These are phyloP conservation scores for Hanseniaspora osmophila DNA, from an alignment of 805 yeast species.

Conservation along the genomic window DNA sequence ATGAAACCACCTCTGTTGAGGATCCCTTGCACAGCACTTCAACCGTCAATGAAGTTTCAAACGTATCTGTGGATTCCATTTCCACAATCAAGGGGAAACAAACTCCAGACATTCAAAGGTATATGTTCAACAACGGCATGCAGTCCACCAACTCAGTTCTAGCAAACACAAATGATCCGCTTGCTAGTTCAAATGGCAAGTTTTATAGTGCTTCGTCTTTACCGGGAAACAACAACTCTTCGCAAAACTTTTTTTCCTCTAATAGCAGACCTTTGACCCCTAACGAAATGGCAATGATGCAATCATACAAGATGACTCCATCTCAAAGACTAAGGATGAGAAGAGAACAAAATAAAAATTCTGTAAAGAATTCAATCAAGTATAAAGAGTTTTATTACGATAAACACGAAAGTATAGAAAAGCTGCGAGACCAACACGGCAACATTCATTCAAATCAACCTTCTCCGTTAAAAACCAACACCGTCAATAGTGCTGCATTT, in stretches of 20 bases:
- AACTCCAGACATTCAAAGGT: background rate
- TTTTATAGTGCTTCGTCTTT: no score
- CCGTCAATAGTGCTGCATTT: background rate
- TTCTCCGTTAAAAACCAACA: background rate
- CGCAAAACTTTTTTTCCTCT: no score
- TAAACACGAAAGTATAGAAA: conserved; percentile 16
- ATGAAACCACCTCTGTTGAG: no score
- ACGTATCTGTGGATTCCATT: background rate
- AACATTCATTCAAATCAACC: background rate
- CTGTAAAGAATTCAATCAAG: conserved; percentile 20
- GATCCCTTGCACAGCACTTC: no score
- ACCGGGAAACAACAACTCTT: no score
- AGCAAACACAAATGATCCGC: background rate
- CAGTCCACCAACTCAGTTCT: background rate
- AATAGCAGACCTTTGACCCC: background rate
- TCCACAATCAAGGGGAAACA: background rate
- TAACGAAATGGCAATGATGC: background rate
- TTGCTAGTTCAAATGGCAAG: no score
- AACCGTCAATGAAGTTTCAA: background rate
- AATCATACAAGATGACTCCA: conserved; percentile 19
- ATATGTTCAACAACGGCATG: background rate
- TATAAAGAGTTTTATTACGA: conserved; percentile 28
- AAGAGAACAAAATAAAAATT: conserved; percentile 24
- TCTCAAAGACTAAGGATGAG: conserved; percentile 29
- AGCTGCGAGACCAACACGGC: conserved; percentile 11